phyloP scores from a whole-genome alignment of 1,284 basidiomycete species.

The Trametes versicolor region DNA sequence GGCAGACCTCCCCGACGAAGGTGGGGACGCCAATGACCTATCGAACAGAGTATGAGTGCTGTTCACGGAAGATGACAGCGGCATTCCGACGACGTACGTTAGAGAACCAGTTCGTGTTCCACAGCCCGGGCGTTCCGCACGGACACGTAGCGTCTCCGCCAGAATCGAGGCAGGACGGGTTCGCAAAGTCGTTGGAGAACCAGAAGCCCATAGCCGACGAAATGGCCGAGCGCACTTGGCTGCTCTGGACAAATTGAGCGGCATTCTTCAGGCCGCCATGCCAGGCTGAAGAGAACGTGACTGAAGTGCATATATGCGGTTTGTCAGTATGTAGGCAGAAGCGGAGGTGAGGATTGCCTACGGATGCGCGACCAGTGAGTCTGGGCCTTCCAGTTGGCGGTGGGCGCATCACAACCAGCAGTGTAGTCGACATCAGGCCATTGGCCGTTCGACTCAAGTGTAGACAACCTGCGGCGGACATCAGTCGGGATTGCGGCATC shows the following conservation, averaged over 20 bases:
- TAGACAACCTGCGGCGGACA: conserved; percentile 48
- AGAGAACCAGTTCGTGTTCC: conserved; percentile 79
- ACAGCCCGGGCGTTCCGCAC: conserved; percentile 64
- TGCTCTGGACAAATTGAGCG: conserved; percentile 51
- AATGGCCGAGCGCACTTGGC: conserved; percentile 52
- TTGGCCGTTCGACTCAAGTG: conserved; percentile 55
- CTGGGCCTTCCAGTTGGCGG: conserved; percentile 73
- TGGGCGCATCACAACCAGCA: conserved; percentile 63
- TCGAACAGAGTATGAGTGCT: background rate
- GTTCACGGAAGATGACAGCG: background rate
- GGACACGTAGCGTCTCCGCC: conserved; percentile 63
- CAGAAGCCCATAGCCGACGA: conserved; percentile 68
- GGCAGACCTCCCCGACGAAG: conserved; percentile 63
- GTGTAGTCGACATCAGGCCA: conserved; percentile 69
- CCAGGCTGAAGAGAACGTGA: conserved; percentile 63
- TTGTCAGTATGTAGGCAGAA: background rate
- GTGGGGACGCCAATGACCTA: conserved; percentile 70
- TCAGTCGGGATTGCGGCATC: background rate
- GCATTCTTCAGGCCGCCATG: conserved; percentile 58
- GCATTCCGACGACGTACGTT: conserved; percentile 40
- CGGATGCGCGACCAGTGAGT: conserved; percentile 66
- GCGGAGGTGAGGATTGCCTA: conserved; percentile 42
- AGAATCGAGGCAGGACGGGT: conserved; percentile 59
- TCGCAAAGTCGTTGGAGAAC: conserved; percentile 68
- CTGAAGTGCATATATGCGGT: conserved; percentile 23